Base-by-base conservation (phyloP, 345 rosid species). In the Erysimum cheiranthoides region DNA sequence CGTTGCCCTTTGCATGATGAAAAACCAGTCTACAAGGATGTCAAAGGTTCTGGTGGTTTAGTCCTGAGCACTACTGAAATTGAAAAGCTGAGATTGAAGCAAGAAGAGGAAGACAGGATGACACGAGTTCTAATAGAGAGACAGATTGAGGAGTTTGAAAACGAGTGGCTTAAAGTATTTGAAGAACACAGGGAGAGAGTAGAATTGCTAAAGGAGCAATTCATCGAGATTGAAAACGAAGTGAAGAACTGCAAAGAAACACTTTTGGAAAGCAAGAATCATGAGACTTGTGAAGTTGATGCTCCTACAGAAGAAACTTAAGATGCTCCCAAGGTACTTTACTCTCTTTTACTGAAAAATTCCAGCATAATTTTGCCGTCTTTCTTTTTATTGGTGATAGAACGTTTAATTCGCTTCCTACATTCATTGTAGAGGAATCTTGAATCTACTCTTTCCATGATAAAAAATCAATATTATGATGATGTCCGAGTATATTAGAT, bases 31-130 rank as follows among this genome's bases (percentile, higher is more conserved):
- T 92, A 92, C 82, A 79, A 81, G 83, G 96, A 92, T 84, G 86
- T 86, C 43, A 74, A 85, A 61, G 96, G 97, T 10, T 82, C 90
- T 25, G 89, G 91, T 11, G 97, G 97, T 60, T 88, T 90, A 73
- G 92, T 90, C 27, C 21, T 95, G 86, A 87, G 93, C 72, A 60
- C 80, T 54, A 62, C 40, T 39, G 97, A 92, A 75, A 60, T 89
- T 71, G 97, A 89, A 73, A 92, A 84, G 87, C 87, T 42, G 73
- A 87, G 79, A 10, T 18, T 82, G 80, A 88, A 83, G 84, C 84
- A 76, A 80, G 93, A 88, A 84, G 92, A 76, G 80, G 98, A 92
- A 79, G 88, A 86, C 51, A 88, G 83, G 84, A 67, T 73, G 61
- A 73, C 62, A 38, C 75, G 75, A 8, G 27, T 35, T 66, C 38